A percentile compares a stretch with the other conserved stretches of the same genome.
phyloP scores from a whole-genome alignment of 257 asterid genomes.

The Rhazya stricta region DNA sequence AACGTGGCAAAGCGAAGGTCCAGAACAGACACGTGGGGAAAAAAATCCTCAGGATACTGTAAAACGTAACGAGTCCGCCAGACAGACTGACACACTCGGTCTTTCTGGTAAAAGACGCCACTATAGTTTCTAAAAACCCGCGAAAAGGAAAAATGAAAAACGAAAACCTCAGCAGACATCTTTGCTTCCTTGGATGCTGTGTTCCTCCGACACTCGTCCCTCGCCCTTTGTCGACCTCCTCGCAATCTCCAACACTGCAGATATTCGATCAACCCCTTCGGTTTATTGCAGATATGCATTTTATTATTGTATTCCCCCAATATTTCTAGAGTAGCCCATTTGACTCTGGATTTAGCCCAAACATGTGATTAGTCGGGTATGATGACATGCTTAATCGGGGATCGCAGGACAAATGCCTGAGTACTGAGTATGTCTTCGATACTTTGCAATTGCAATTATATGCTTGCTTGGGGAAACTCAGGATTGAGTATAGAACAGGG shows the following conservation, averaged over 20 bases:
- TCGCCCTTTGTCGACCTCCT: slow-evolving; percentile 4
- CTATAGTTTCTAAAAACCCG: not conserved
- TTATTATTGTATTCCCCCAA: not conserved
- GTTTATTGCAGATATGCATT: not conserved
- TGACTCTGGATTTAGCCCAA: not conserved
- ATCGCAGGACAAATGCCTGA: too few species aligned
- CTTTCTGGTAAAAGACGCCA: not conserved
- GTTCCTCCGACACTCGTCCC: slow-evolving; percentile 24
- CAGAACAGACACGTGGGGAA: slow-evolving; percentile 10
- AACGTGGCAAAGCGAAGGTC: slow-evolving; percentile 10
- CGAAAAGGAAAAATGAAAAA: not conserved
- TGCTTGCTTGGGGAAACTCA: too few species aligned
- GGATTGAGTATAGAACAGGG: too few species aligned
- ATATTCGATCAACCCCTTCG: not conserved
- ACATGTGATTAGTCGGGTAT: too few species aligned
- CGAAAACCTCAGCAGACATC: slow-evolving; percentile 6
- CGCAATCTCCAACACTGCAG: slow-evolving; percentile 9
- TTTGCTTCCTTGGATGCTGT: slow-evolving; percentile 11
- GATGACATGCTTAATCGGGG: too few species aligned
- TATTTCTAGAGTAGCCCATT: not conserved
- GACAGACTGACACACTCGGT: slow-evolving; percentile 3
- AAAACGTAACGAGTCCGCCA: slow-evolving; percentile 4
- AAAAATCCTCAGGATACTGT: not conserved
- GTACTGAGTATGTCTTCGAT: too few species aligned
- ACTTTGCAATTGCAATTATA: too few species aligned